Evolutionary conservation across 495 filamentous ascomycete genomes (phyloP).

Genomic region (Aspergillus ellipticus): DNA sequence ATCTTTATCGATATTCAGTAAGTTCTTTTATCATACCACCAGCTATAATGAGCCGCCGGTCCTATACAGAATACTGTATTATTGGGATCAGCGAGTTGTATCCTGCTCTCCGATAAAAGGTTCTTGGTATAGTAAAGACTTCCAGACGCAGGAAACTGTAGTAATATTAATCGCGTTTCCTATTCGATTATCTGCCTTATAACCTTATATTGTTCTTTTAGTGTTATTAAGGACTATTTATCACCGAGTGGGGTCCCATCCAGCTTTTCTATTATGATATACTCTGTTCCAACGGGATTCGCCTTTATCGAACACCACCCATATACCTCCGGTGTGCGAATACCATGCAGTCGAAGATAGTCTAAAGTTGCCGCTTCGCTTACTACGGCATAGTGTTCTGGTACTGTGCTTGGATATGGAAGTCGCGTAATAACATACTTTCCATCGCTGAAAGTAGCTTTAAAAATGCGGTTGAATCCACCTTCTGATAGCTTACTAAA

Average conservation of each 20-base stretch:
- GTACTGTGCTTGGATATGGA: constrained; percentile 23
- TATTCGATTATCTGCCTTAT: constrained; percentile 27
- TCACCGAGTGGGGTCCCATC: constrained; percentile 20
- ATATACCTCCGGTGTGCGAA: constrained; percentile 21
- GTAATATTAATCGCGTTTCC: constrained; percentile 23
- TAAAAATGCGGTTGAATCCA: constrained; percentile 26
- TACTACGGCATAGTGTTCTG: constrained; percentile 23
- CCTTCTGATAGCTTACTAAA: constrained; percentile 29
- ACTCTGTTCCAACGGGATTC: constrained; percentile 27
- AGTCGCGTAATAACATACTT: constrained; percentile 21
- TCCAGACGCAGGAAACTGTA: constrained; percentile 27
- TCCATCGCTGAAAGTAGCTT: constrained; percentile 20
- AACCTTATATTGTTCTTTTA: constrained; percentile 22
- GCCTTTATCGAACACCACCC: constrained; percentile 14
- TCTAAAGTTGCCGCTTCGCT: constrained; percentile 39
- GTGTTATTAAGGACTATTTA: constrained; percentile 21
- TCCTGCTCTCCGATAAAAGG: constrained; percentile 3
- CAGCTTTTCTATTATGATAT: constrained; percentile 26
- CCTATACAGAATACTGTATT: constrained; percentile 27
- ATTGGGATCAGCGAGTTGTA: constrained; percentile 5
- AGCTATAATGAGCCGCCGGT: constrained; percentile 23
- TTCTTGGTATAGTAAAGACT: constrained; percentile 29
- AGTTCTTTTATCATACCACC: constrained; percentile 25
- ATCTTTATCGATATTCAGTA: constrained; percentile 19
- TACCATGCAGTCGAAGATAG: constrained; percentile 24